Evolutionary conservation across 306 rosid species (phyloP), one percentile per base, ranked within the genome.

Genomic region (Trifolium dubium): DNA sequence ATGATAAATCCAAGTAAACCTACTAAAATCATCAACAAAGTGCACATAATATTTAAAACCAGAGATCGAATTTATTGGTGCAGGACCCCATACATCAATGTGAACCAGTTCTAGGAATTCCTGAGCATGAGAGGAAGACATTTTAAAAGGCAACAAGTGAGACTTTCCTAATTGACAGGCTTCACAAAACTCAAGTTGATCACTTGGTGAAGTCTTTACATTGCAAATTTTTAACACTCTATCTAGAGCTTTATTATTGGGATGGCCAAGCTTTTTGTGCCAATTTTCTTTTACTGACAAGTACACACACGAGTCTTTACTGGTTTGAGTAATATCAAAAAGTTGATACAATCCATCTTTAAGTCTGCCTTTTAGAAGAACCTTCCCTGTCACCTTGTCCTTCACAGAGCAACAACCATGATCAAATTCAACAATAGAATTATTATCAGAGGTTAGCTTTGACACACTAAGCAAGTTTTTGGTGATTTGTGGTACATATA

Each of bases 1-100:
- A 39, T n/a, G n/a, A n/a, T n/a, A n/a, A n/a, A n/a, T 39, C 43
- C 43, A 39, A 39, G 43, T 39, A 8, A 39, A 39, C 43, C 10
- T 39, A 39, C 50, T 44, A 3, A 10, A 12, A 44, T 10, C 50
- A 44, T 44, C 50, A 44, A 44, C 10, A 34, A 34, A 41, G 14
- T 41, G 47, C 54, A 49, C 54, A 49, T 49, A 49, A 49, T 49
- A 49, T 13, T 50, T 50, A 50, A n/a, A 50, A 50, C 56, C 23
- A 5, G 23, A 50, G 15, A 50, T 50, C 15, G 56, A 50, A 50
- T 50, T 50, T 1, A 50, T n/a, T 50, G 56, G 18, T 50, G 56
- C 56, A 50, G 56, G 23, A 5, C 18, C 50, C n/a, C 50, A 44
- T 10, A 44, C 50, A 47, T 47, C 7, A 47, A 8, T 47, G 53